These are phyloP conservation scores for Phaseolus coccineus DNA, from an alignment of 331 rosid species.

Conservation along the genomic window DNA sequence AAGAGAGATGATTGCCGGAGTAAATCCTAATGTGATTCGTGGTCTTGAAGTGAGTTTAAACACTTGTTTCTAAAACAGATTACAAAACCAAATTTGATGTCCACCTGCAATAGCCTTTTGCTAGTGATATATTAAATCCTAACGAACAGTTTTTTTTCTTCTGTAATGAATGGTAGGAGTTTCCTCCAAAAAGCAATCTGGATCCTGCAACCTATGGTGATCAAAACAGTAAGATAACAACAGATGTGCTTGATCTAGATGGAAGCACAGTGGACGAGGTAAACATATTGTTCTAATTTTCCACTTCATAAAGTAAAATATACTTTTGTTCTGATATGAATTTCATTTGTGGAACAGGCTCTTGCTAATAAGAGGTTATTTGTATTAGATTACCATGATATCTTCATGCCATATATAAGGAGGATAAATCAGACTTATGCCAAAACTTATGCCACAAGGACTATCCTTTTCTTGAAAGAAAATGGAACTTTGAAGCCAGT, in stretches of 20 bases:
- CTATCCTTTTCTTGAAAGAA: constrained; percentile 63
- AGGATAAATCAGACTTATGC: constrained; percentile 59
- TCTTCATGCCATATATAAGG: constrained; percentile 65
- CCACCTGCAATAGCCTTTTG: background rate
- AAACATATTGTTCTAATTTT: background rate
- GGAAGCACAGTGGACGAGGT: constrained; percentile 65
- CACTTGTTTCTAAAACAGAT: background rate
- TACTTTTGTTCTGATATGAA: background rate
- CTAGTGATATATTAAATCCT: background rate
- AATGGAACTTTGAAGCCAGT: constrained; percentile 78
- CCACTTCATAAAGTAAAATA: background rate
- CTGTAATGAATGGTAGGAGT: constrained; percentile 54
- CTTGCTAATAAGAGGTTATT: constrained; percentile 54
- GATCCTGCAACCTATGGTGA: constrained; percentile 69
- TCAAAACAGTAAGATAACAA: constrained; percentile 72
- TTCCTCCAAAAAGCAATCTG: constrained; percentile 78
- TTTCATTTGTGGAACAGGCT: constrained; percentile 57
- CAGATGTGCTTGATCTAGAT: constrained; percentile 52
- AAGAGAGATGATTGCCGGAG: constrained; percentile 77
- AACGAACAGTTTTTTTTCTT: no score
- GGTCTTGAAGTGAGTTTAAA: constrained; percentile 57
- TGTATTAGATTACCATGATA: constrained; percentile 72
- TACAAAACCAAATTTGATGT: background rate
- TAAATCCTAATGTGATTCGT: constrained; percentile 64
- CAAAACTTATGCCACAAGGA: constrained; percentile 71